Evolutionary conservation across 345 rosid species (phyloP).

Genomic region (Cardiospermum halicacabum): DNA sequence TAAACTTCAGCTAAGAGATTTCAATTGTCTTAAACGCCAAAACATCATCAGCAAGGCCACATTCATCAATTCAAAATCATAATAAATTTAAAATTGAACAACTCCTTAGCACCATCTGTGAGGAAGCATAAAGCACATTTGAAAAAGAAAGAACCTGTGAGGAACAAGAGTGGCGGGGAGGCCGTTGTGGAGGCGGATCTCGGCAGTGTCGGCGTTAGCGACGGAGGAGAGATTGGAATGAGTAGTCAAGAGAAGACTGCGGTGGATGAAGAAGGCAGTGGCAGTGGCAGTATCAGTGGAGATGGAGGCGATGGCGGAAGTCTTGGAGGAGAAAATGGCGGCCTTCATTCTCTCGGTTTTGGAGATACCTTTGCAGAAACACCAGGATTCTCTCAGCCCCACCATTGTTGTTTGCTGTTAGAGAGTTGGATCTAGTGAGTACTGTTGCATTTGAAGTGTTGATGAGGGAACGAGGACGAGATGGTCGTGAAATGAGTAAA

Average conservation of each 20-base stretch:
- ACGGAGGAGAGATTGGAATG: constrained; percentile 80
- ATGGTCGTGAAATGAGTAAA: constrained; percentile 53
- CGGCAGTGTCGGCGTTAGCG: constrained; percentile 68
- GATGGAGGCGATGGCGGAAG: constrained; percentile 56
- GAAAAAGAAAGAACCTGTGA: constrained; percentile 44
- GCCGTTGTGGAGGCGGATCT: constrained; percentile 73
- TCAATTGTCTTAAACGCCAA: background rate
- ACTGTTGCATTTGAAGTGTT: constrained; percentile 9
- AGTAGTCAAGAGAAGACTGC: constrained; percentile 79
- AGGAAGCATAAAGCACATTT: background rate
- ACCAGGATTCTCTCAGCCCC: constrained; percentile 66
- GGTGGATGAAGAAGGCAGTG: constrained; percentile 81
- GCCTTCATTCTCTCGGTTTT: constrained; percentile 86
- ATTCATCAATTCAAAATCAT: background rate
- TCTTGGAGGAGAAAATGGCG: constrained; percentile 56
- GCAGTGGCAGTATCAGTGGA: constrained; percentile 40
- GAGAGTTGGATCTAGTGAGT: constrained; percentile 34
- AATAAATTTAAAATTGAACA: background rate
- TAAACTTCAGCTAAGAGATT: background rate
- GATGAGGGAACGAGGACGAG: constrained; percentile 22
- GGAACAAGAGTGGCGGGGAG: constrained; percentile 69
- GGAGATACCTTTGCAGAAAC: constrained; percentile 90
- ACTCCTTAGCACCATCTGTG: background rate
- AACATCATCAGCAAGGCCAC: too few relatives aligned
- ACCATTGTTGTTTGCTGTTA: constrained; percentile 40